Evolutionary conservation across 139 green algal species (phyloP).

Genomic region (Tetraselmis striata): DNA sequence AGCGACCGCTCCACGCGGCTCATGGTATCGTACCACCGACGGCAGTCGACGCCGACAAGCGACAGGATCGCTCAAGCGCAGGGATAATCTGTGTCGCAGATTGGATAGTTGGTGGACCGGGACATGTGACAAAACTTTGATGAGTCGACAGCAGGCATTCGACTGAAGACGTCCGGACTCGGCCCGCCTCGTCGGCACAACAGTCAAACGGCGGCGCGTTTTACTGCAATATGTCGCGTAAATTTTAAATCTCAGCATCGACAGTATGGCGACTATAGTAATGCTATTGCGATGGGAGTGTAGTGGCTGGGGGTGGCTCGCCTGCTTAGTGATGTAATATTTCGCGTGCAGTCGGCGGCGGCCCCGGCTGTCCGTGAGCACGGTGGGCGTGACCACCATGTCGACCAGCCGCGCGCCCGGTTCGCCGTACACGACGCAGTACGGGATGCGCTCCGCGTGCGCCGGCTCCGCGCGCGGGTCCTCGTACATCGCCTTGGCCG

Average conservation of each 20-base stretch:
- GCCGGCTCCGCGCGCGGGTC: conserved; percentile 80
- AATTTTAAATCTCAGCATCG: too few relatives aligned
- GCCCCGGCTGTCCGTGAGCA: conserved; percentile 56
- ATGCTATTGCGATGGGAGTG: too few relatives aligned
- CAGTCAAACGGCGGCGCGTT: too few relatives aligned
- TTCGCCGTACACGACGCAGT: conserved; percentile 79
- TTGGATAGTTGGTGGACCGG: too few relatives aligned
- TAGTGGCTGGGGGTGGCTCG: too few relatives aligned
- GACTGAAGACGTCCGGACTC: too few relatives aligned
- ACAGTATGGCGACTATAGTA: too few relatives aligned
- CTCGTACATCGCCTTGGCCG: conserved; percentile 64
- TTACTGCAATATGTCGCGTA: too few relatives aligned
- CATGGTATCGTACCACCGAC: conserved; percentile 67
- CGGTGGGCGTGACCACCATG: conserved; percentile 63
- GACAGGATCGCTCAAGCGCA: conserved; percentile 80
- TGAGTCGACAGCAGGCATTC: too few relatives aligned
- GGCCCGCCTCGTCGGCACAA: too few relatives aligned
- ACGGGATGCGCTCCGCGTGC: conserved; percentile 84
- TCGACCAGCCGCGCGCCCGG: conserved; percentile 66
- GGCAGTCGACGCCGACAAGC: conserved; percentile 80
- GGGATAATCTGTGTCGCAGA: conserved; percentile 88
- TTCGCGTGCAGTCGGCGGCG: conserved; percentile 64
- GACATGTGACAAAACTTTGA: too few relatives aligned
- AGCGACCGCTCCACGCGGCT: conserved; percentile 55
- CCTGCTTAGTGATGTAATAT: conserved; percentile 94